Evolutionary conservation across 2,329 filamentous ascomycete species (phyloP).

Genomic region (Acarospora socialis): DNA sequence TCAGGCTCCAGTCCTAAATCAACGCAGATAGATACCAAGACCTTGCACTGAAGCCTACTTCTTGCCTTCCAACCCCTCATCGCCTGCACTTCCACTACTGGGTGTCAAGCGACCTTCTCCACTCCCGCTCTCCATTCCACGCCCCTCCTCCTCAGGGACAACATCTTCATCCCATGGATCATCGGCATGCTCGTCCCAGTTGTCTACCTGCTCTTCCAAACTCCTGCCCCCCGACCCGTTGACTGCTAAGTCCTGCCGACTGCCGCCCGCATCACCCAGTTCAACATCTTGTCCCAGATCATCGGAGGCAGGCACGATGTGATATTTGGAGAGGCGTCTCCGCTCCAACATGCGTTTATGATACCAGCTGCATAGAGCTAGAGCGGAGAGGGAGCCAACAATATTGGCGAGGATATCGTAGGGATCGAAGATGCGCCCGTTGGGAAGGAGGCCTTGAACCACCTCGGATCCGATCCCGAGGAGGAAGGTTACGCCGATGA

Average conservation of each 20-base stretch:
- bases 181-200: constrained; percentile 82
- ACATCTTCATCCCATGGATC: constrained; percentile 47
- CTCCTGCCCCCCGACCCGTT: constrained; percentile 19
- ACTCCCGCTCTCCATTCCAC: constrained; percentile 6
- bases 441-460: constrained; percentile 50
- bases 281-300: constrained; percentile 52
- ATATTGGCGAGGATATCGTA: constrained; percentile 84
- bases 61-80: constrained; percentile 18
- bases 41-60: constrained; percentile 15
- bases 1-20: neutral
- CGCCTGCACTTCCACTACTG: constrained; percentile 22
- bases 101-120: constrained; percentile 21
- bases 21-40: neutral
- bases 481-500: constrained; percentile 60
- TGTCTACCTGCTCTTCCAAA: constrained; percentile 73
- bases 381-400: constrained; percentile 55
- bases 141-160: neutral
- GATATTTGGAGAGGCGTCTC: constrained; percentile 54
- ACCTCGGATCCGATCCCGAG: constrained; percentile 43
- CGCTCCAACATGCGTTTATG: constrained; percentile 91
- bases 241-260: constrained; percentile 52
- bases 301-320: constrained; percentile 40
- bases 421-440: constrained; percentile 57
- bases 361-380: constrained; percentile 76
- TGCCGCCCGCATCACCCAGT: constrained; percentile 41